A percentile compares a stretch with the other conserved stretches of the same genome.
Conservation (phyloP, 2,329 filamentous ascomycete genomes). For the Arthrinium puccinioides region DNA sequence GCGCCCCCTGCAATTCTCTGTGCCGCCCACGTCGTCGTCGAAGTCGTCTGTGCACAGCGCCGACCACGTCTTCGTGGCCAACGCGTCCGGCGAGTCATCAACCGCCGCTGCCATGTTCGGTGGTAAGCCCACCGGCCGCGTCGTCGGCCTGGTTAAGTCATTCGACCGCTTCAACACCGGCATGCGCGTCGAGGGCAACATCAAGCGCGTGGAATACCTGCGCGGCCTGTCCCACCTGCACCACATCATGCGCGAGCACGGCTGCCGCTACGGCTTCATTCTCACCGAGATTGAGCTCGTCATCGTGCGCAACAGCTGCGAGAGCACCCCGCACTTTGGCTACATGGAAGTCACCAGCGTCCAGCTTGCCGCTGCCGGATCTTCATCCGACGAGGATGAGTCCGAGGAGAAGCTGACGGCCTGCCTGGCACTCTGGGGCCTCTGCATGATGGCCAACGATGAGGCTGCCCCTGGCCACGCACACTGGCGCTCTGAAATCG, state of each 20-base stretch:
- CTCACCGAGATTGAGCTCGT: slow-evolving; percentile 94
- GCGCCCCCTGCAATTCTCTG: slow-evolving; percentile 48
- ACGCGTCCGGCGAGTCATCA: slow-evolving; percentile 47
- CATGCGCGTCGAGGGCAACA: slow-evolving; percentile 79
- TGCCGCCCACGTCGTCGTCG: slow-evolving; percentile 29
- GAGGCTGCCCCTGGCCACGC: slow-evolving; percentile 51
- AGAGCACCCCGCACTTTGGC: slow-evolving; percentile 74
- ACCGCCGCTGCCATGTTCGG: slow-evolving; percentile 47
- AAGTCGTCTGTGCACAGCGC: slow-evolving; percentile 24
- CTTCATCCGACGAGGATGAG: slow-evolving; percentile 22
- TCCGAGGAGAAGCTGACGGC: slow-evolving; percentile 53
- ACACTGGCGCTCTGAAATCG: slow-evolving; percentile 64
- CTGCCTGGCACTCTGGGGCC: slow-evolving; percentile 67
- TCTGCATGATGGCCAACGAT: slow-evolving; percentile 64
- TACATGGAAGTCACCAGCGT: slow-evolving; percentile 68
- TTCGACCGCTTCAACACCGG: slow-evolving; percentile 94
- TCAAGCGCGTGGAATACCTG: slow-evolving; percentile 84
- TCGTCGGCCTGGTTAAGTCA: slow-evolving; percentile 70
- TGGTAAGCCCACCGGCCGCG: slow-evolving; percentile 37
- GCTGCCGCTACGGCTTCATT: slow-evolving; percentile 91
- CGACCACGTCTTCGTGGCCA: slow-evolving; percentile 60
- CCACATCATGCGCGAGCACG: slow-evolving; percentile 86
- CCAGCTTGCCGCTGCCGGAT: slow-evolving; percentile 40
- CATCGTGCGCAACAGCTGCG: slow-evolving; percentile 73
- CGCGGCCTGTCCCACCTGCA: slow-evolving; percentile 81